Conservation (phyloP, 1,284 basidiomycete species). For the Acaromyces ingoldii region DNA sequence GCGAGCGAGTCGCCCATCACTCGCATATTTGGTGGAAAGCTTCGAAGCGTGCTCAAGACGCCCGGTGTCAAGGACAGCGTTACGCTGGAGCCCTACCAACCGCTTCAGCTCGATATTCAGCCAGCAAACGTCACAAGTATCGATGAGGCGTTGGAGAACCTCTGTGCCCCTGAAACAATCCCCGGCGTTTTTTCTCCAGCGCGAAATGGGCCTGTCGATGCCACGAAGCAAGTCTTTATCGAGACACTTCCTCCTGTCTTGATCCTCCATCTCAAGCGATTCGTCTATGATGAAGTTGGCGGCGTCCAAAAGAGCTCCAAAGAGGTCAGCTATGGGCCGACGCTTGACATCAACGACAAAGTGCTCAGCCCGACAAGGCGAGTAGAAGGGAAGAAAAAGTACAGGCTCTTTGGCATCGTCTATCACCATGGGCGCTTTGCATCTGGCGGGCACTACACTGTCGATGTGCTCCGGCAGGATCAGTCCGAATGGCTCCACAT, state of each 20-base stretch:
- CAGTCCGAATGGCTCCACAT: conserved; percentile 77
- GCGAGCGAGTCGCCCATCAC: conserved; percentile 80
- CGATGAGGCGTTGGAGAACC: conserved; percentile 73
- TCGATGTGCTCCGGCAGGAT: conserved; percentile 78
- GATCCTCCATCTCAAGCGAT: conserved; percentile 87
- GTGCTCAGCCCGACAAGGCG: conserved; percentile 27
- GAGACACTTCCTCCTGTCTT: conserved; percentile 80
- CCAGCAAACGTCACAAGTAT: conserved; percentile 71
- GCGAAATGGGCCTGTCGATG: conserved; percentile 61
- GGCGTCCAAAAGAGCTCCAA: conserved; percentile 82
- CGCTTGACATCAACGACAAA: conserved; percentile 64
- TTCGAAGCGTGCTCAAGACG: conserved; percentile 76
- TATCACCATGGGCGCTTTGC: conserved; percentile 92
- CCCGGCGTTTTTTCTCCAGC: conserved; percentile 60
- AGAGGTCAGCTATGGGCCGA: conserved; percentile 70
- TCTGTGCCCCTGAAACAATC: conserved; percentile 76
- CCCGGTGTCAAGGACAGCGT: conserved; percentile 79
- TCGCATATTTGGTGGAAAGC: conserved; percentile 85
- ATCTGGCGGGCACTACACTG: conserved; percentile 90
- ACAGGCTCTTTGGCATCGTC: conserved; percentile 82
- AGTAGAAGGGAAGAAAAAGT: conserved; percentile 58
- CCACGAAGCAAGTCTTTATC: conserved; percentile 79
- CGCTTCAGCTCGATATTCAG: conserved; percentile 75
- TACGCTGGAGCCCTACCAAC: conserved; percentile 86
- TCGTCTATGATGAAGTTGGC: conserved; percentile 78